Conservation (phyloP, 768 basidiomycete genomes). For the Rickenella mellea region DNA sequence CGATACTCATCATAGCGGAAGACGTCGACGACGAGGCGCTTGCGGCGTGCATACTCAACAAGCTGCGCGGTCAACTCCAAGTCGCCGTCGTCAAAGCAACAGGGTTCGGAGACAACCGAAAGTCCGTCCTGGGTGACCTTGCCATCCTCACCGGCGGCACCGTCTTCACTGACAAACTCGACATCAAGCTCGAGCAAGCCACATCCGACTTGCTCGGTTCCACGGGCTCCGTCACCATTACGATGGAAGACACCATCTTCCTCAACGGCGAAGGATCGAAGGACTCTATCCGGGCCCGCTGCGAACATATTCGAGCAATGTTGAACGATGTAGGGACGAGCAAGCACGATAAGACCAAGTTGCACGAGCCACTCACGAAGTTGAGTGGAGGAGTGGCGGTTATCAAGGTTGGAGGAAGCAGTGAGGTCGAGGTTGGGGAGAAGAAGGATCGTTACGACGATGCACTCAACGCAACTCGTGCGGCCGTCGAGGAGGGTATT, state of each 20-base stretch:
- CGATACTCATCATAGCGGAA: conserved; percentile 93
- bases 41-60: conserved; percentile 97
- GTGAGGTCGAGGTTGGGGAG: conserved; percentile 95
- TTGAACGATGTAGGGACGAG: conserved; percentile 76
- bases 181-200: conserved; percentile 92
- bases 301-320: conserved; percentile 88
- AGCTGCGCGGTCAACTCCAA: conserved; percentile 93
- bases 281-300: conserved; percentile 82
- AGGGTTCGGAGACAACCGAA: conserved; percentile 98
- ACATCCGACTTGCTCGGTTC: conserved; percentile 84
- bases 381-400: conserved; percentile 94
- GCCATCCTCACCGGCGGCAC: conserved; percentile 97
- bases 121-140: conserved; percentile 93
- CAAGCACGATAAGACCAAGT: conserved; percentile 90
- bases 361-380: conserved; percentile 96
- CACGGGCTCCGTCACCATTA: conserved; percentile 86
- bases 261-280: conserved; percentile 92
- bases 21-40: conserved; percentile 97
- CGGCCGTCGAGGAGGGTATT: conserved; percentile 97
- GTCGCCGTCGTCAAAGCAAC: conserved; percentile 95
- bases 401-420: conserved; percentile 92
- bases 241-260: conserved; percentile 96
- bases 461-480: conserved; percentile 94
- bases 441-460: conserved; percentile 99
- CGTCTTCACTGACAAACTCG: conserved; percentile 93